Base-by-base conservation (phyloP, 768 basidiomycete species). In the Boletus coccyginus region DNA sequence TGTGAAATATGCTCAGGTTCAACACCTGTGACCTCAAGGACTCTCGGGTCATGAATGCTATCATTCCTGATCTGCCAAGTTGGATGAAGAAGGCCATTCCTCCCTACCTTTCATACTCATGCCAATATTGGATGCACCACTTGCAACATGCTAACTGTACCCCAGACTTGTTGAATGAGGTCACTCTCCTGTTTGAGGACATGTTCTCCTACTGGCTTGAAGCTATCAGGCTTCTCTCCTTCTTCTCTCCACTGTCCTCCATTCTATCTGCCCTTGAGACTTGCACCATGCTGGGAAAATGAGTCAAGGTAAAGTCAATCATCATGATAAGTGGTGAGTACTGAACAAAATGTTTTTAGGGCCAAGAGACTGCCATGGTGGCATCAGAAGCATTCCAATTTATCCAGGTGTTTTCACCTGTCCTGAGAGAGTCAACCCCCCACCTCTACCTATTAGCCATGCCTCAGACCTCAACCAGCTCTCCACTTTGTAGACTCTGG, bases 141-240 rank as follows among this genome's bases (percentile, higher is more conserved):
- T 10, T 56, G 14, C 49, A n/a, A 27, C 29, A 40, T 27, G n/a
- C 14, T 2, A 11, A 31, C 8, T 50, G 38, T 50, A 19, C 29
- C 7, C 41, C 36, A 27, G 46, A 43, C 8, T 21, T 57, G 19
- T 11, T 57, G 24, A 2, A 27, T 29, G 45, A 52, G 3, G 13
- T 52, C 12, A 46, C 45, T 4, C 33, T 42, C 19, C 52, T 45
- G 24, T 57, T 56, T n/a, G 47, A 42, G 29, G 13, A 19, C 12
- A 52, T 19, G 13, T 36, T 48, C 10, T 35, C 51, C 39, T 52
- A 35, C 41, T 52, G 33, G 46, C 50, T 43, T 35, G 75, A 76
- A 48, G 69, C 65, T 3, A 56, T 77, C 7, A 52, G 62, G 19
- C 48, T 63, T 2, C 46, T 57, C 21, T 50, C 55, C 40, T 11